These are phyloP conservation scores for Termitomyces sp. DNA, from an alignment of 768 basidiomycete species.

Conservation along the genomic window DNA sequence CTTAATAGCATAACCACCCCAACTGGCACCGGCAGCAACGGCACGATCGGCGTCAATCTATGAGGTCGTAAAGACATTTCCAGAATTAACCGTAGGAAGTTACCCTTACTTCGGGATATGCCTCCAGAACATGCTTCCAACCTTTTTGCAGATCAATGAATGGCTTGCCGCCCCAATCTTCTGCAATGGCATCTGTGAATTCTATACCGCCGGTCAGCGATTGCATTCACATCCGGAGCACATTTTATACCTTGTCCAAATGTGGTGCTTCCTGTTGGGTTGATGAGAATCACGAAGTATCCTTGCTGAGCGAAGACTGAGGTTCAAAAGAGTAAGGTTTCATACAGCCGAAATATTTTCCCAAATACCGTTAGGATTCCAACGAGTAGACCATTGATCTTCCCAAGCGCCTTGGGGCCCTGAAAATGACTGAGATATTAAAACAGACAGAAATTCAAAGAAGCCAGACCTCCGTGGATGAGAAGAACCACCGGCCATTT, in stretches of 20 bases:
- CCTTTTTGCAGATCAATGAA: constrained; percentile 73
- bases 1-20: constrained; percentile 90
- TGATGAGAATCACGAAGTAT: constrained; percentile 83
- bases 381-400: constrained; percentile 86
- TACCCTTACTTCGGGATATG: constrained; percentile 57
- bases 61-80: not conserved
- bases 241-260: constrained; percentile 73
- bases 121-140: constrained; percentile 62
- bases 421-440: constrained; percentile 9
- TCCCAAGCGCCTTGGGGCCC: constrained; percentile 85
- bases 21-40: constrained; percentile 77
- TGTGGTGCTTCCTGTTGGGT: constrained; percentile 91
- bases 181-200: constrained; percentile 73
- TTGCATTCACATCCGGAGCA: not conserved
- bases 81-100: not conserved
- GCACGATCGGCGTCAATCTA: constrained; percentile 67
- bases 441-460: not conserved
- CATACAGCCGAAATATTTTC: not conserved
- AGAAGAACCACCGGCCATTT: constrained; percentile 78
- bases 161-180: constrained; percentile 85
- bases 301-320: constrained; percentile 81
- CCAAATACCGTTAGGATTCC: constrained; percentile 77
- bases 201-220: constrained; percentile 32
- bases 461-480: constrained; percentile 65
- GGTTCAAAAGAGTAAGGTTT: not conserved